Conservation (phyloP, 768 basidiomycete genomes). For the Suillus weaverae region DNA sequence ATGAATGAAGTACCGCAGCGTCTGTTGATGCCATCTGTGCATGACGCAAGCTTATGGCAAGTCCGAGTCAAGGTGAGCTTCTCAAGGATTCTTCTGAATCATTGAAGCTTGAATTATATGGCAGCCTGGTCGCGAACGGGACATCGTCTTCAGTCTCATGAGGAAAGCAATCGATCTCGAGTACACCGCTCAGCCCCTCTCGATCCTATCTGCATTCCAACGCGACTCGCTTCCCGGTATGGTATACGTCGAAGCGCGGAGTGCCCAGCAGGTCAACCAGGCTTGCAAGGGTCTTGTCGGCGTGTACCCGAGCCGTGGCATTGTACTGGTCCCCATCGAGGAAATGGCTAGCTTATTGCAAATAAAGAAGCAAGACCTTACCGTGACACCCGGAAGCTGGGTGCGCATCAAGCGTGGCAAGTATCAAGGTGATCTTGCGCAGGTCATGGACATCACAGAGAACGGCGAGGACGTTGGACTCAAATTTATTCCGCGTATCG, state of each 20-base stretch:
- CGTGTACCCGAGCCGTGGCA: constrained; percentile 80
- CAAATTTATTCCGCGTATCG: constrained; percentile 96
- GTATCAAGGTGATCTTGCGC: constrained; percentile 92
- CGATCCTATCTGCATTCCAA: constrained; percentile 93
- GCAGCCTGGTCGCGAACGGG: constrained; percentile 88
- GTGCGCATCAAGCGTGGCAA: constrained; percentile 93
- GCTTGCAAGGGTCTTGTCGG: constrained; percentile 92
- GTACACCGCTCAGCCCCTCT: constrained; percentile 72
- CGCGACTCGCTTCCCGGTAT: constrained; percentile 93
- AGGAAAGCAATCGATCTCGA: constrained; percentile 88
- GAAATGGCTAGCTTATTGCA: constrained; percentile 97
- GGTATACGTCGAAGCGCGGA: constrained; percentile 95
- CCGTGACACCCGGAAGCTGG: constrained; percentile 87
- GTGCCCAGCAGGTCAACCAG: constrained; percentile 78
- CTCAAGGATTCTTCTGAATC: background rate
- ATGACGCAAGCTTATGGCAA: constrained; percentile 96
- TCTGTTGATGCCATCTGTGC: constrained; percentile 93
- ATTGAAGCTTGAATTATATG: constrained; percentile 4
- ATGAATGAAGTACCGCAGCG: constrained; percentile 93
- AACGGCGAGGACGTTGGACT: constrained; percentile 91
- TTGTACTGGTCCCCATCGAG: constrained; percentile 87
- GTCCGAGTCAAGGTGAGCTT: constrained; percentile 81
- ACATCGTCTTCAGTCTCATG: constrained; percentile 93
- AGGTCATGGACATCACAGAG: constrained; percentile 92
- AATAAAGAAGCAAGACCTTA: constrained; percentile 92